Conservation (phyloP, 1,284 basidiomycete species). For the Rhodotorula sp. region DNA sequence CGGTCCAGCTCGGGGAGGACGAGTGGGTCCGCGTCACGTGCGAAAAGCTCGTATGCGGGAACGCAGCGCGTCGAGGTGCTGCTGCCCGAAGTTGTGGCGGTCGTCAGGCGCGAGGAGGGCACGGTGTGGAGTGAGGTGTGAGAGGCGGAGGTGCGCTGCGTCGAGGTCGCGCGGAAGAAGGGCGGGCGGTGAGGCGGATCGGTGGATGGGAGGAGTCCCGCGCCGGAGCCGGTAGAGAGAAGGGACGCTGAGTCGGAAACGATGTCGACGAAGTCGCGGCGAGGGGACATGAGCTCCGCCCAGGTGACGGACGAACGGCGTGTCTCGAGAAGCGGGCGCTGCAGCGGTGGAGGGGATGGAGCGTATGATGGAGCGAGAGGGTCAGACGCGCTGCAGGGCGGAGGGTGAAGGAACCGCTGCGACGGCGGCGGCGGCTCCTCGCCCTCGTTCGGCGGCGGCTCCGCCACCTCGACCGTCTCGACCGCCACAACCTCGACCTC, state of each 20-base stretch:
- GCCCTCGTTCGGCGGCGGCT: too few relatives aligned
- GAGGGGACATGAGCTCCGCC: background rate
- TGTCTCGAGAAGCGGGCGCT: background rate
- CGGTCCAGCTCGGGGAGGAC: constrained; percentile 49
- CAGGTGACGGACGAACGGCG: too few relatives aligned
- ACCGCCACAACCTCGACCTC: too few relatives aligned
- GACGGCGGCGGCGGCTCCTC: too few relatives aligned
- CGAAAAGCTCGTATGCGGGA: constrained; percentile 48
- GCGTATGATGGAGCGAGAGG: background rate
- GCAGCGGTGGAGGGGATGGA: background rate
- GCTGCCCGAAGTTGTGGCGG: too few relatives aligned
- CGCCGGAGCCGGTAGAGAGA: background rate
- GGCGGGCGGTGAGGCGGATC: background rate
- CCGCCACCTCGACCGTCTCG: too few relatives aligned
- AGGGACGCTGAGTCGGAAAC: background rate
- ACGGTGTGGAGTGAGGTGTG: background rate
- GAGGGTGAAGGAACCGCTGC: background rate
- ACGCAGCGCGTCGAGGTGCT: constrained; percentile 9
- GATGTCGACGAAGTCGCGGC: background rate
- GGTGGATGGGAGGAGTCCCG: background rate
- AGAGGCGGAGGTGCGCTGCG: background rate
- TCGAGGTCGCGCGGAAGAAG: background rate
- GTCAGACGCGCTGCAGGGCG: too few relatives aligned
- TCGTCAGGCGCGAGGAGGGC: background rate
- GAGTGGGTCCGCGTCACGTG: constrained; percentile 46